Evolutionary conservation across 202 grass and related monocot species (phyloP).

Genomic region (Brachypodium distachyon): DNA sequence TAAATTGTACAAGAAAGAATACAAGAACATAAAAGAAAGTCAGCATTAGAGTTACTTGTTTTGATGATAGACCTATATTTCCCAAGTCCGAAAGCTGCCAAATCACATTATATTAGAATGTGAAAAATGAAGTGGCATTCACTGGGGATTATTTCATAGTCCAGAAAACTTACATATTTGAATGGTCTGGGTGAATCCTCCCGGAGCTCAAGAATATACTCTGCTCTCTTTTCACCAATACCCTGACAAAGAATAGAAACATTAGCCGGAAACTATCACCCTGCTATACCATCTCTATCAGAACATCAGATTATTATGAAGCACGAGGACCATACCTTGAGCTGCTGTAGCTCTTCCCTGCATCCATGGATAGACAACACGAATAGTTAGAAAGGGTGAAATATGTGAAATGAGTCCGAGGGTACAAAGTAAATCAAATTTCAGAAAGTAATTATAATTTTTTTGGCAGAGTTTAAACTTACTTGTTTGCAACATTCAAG

Average conservation of each 20-base stretch:
- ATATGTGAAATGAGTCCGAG: background rate
- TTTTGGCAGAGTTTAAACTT: constrained; percentile 14
- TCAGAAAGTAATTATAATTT: background rate
- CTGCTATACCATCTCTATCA: background rate
- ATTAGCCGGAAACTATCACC: background rate
- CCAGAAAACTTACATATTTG: constrained; percentile 57
- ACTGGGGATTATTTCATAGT: background rate
- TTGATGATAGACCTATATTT: constrained; percentile 73
- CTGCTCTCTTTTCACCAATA: constrained; percentile 77
- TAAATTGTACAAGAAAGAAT: background rate
- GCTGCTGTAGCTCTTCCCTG: constrained; percentile 78
- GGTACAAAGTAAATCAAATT: background rate
- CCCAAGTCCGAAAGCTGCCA: constrained; percentile 77
- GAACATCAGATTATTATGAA: constrained; percentile 6
- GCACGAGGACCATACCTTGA: constrained; percentile 53
- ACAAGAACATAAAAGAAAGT: background rate
- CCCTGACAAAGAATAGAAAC: constrained; percentile 41
- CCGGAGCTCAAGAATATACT: constrained; percentile 79
- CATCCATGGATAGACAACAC: constrained; percentile 20
- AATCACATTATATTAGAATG: constrained; percentile 14
- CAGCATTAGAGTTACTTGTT: constrained; percentile 47
- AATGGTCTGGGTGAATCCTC: constrained; percentile 63
- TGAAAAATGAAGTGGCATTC: constrained; percentile 5
- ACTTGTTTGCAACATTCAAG: constrained; percentile 82
- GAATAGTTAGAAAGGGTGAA: constrained; percentile 20